Base-by-base conservation (phyloP, 2,329 filamentous ascomycete species). In the Fusarium incarnatum region DNA sequence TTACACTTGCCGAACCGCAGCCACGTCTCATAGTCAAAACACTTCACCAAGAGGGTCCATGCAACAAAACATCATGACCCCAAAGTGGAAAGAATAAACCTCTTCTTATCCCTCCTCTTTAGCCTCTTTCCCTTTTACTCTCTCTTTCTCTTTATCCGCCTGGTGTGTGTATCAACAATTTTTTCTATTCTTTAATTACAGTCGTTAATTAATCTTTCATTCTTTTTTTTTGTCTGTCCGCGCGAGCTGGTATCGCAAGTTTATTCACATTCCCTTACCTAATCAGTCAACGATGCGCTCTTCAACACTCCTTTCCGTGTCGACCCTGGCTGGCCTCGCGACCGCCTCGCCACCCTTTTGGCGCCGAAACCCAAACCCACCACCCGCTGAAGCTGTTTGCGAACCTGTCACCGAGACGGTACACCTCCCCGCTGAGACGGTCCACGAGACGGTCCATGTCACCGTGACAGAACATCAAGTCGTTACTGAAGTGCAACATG, bases 201-300 rank as follows among this genome's bases (percentile, higher is more conserved):
- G 23, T 55, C 53, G 34, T 50, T 41, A 54, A 53, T 53, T 53
- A 27, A 40, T 53, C 45, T 34, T 52, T 67, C 64, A 15, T 69
- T 66, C 49, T 37, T 52, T 22, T 15, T 66, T 54, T 37, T 48
- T 22, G 22, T 18, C 37, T 16, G 27, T 40, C 52, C 45, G n/a
- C 30, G 66, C 66, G 66, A 69, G 54, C 66, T 69, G 66, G 66
- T 56, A 69, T 69, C 66, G 66, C 66, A 11, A 23, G 52, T n/a
- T 56, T 8, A 7, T 44, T 45, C 23, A 16, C 34, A 37, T 37
- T 28, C 34, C n/a, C 22, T n/a, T 37, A 37, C 48, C 32, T 53
- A 41, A 25, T 25, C 23, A 52, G 23, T 9, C 23, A 15, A 30
- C 32, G 32, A 67, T 69, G 67, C 52, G 42, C n/a, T 47, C 70